Conservation (phyloP, 495 filamentous ascomycete genomes). For the Penicillium ochrochloron region DNA sequence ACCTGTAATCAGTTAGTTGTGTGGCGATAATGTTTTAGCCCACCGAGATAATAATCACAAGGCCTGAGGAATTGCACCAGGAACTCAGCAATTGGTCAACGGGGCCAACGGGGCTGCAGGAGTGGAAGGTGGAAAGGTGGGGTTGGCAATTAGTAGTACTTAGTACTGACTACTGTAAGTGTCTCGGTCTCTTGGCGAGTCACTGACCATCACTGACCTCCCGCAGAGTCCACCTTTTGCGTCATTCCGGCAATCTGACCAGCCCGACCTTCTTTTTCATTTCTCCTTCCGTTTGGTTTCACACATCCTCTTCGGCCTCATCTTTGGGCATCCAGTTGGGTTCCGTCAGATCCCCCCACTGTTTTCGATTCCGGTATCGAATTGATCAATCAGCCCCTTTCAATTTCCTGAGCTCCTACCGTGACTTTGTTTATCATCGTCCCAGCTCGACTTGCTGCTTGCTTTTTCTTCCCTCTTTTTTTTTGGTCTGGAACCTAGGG, state of each 20-base stretch:
- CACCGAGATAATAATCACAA: background rate
- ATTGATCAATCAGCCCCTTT: slow-evolving; percentile 18
- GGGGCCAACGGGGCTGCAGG: slow-evolving; percentile 3
- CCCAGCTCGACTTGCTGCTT: background rate
- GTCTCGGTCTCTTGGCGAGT: background rate
- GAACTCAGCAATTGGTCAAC: background rate
- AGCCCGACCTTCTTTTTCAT: slow-evolving; percentile 1
- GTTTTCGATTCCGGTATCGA: slow-evolving; percentile 7
- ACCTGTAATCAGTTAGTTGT: background rate
- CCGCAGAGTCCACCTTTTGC: slow-evolving; percentile 26
- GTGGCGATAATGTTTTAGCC: background rate
- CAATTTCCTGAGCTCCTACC: slow-evolving; percentile 17
- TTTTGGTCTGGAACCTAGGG: slow-evolving; percentile 7
- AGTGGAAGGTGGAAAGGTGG: slow-evolving; percentile 9
- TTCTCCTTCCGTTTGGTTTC: slow-evolving; percentile 9
- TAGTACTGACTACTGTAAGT: background rate
- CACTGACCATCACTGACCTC: slow-evolving; percentile 2
- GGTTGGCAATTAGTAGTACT: background rate
- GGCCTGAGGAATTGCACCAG: background rate
- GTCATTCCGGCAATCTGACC: slow-evolving; percentile 24
- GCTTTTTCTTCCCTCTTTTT: background rate
- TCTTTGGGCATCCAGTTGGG: slow-evolving; percentile 20
- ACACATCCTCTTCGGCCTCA: slow-evolving; percentile 10
- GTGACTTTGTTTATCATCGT: background rate
- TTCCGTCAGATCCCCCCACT: slow-evolving; percentile 4